A percentile compares a stretch with the other conserved stretches of the same genome.
These are phyloP conservation scores for Phaeoacremonium minimum DNA, from an alignment of 2,329 filamentous ascomycete genomes.

Conservation along the genomic window DNA sequence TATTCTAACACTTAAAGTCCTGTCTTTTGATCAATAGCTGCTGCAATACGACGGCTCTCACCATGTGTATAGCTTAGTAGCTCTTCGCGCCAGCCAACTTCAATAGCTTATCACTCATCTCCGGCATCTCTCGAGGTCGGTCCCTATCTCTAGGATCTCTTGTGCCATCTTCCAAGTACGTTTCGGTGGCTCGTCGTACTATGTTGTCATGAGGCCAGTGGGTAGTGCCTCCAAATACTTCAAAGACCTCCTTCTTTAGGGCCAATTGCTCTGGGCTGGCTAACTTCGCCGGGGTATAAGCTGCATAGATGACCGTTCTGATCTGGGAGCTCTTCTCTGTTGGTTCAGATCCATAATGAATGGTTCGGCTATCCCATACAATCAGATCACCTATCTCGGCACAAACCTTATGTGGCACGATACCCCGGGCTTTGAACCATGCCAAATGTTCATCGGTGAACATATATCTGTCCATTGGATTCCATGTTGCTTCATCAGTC, in stretches of 20 bases:
- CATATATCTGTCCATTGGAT: conserved; percentile 21
- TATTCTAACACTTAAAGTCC: too few species aligned
- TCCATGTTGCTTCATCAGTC: conserved; percentile 17
- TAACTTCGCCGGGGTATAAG: conserved; percentile 26
- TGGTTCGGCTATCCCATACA: conserved; percentile 30
- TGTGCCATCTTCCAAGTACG: not conserved
- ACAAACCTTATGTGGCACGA: conserved; percentile 24
- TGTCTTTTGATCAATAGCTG: too few species aligned
- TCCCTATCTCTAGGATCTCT: conserved; percentile 1
- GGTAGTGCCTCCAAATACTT: conserved; percentile 19
- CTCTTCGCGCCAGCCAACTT: conserved; percentile 1
- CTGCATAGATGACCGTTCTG: conserved; percentile 26
- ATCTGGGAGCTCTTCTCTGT: conserved; percentile 15
- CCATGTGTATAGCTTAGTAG: not conserved
- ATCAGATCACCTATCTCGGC: conserved; percentile 29
- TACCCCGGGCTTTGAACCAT: conserved; percentile 24
- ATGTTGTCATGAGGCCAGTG: conserved; percentile 18
- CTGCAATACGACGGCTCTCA: too few species aligned
- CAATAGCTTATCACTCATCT: not conserved
- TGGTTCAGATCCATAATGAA: conserved; percentile 29
- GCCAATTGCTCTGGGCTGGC: conserved; percentile 20
- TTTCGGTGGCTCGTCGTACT: not conserved
- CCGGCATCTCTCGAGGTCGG: not conserved
- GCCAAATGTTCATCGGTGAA: conserved; percentile 22
- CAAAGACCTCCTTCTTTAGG: conserved; percentile 21